A percentile compares a stretch with the other conserved stretches of the same genome.
phyloP scores from a whole-genome alignment of 1,139 yeast genomes.

The Debaryomycetaceae sp. region DNA sequence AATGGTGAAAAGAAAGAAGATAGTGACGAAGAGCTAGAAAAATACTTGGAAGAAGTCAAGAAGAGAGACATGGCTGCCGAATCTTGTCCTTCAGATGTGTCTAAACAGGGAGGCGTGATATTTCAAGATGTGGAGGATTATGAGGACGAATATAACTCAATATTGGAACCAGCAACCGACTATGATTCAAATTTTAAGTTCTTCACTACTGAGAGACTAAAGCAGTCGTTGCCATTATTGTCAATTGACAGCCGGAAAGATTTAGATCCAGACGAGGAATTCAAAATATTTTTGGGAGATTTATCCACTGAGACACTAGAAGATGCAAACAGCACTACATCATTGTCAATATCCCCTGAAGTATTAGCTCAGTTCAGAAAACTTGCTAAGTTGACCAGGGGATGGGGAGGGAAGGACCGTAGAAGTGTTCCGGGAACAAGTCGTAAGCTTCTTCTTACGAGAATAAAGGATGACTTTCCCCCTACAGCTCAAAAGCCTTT shows the following conservation, averaged over 20 bases:
- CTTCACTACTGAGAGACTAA: constrained; percentile 43
- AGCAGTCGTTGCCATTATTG: constrained; percentile 35
- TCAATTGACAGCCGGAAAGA: constrained; percentile 47
- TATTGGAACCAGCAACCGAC: constrained; percentile 31
- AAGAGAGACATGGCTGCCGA: constrained; percentile 27
- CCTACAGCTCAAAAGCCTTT: constrained; percentile 68
- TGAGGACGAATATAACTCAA: constrained; percentile 29
- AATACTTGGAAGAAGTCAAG: constrained; percentile 31
- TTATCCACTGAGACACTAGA: constrained; percentile 64
- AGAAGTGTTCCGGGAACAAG: constrained; percentile 70
- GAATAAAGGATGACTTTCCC: constrained; percentile 77
- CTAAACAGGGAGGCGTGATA: neutral
- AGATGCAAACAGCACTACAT: constrained; percentile 66
- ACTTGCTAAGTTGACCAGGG: constrained; percentile 60
- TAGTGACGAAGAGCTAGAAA: constrained; percentile 43
- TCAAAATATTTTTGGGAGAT: constrained; percentile 69
- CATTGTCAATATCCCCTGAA: constrained; percentile 62
- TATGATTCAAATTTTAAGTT: constrained; percentile 42
- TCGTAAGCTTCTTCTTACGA: constrained; percentile 63
- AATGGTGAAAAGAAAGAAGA: constrained; percentile 21
- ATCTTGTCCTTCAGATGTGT: constrained; percentile 1
- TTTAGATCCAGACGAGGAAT: constrained; percentile 79
- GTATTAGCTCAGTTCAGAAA: constrained; percentile 60
- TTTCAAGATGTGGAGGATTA: constrained; percentile 19
- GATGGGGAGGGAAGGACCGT: constrained; percentile 83